phyloP scores from a whole-genome alignment of 352 stramenopile genomes.

The Phytophthora ohioensis region DNA sequence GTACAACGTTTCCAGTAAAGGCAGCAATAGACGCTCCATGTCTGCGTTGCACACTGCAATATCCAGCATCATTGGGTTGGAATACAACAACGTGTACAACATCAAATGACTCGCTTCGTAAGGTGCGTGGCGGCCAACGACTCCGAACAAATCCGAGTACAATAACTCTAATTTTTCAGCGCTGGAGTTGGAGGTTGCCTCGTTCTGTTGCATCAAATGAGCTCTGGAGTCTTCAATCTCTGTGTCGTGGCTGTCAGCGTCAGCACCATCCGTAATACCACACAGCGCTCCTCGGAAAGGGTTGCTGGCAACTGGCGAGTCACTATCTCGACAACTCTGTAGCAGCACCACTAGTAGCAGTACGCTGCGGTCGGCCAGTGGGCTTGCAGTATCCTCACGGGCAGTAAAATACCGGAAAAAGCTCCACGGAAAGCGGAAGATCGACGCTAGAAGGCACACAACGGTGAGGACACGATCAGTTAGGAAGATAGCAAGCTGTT shows the following conservation, averaged over 20 bases:
- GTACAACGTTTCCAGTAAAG: conserved; percentile 80
- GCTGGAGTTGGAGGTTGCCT: conserved; percentile 7
- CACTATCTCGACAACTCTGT: conserved; percentile 71
- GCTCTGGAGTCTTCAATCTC: conserved; percentile 42
- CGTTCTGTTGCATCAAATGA: conserved; percentile 27
- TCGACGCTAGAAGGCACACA: conserved; percentile 45
- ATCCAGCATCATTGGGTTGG: conserved; percentile 64
- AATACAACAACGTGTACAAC: conserved; percentile 80
- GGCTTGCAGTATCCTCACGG: conserved; percentile 56
- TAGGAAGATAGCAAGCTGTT: neutral
- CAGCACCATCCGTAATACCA: conserved; percentile 41
- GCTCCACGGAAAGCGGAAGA: conserved; percentile 69
- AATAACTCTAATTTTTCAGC: conserved; percentile 44
- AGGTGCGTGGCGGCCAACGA: conserved; percentile 58
- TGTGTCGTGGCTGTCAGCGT: conserved; percentile 36
- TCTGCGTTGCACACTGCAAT: conserved; percentile 54
- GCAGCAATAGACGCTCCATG: conserved; percentile 61
- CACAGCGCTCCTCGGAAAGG: conserved; percentile 69
- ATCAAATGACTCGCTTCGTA: conserved; percentile 78
- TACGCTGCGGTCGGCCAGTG: conserved; percentile 72
- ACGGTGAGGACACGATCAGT: neutral
- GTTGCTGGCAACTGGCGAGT: conserved; percentile 52
- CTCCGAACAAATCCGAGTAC: conserved; percentile 63
- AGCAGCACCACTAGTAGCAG: conserved; percentile 76
- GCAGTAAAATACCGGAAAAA: conserved; percentile 79